Evolutionary conservation across 2,329 filamentous ascomycete species (phyloP), one percentile per base, ranked within the genome.

Genomic region (Triangularia verruculosa): DNA sequence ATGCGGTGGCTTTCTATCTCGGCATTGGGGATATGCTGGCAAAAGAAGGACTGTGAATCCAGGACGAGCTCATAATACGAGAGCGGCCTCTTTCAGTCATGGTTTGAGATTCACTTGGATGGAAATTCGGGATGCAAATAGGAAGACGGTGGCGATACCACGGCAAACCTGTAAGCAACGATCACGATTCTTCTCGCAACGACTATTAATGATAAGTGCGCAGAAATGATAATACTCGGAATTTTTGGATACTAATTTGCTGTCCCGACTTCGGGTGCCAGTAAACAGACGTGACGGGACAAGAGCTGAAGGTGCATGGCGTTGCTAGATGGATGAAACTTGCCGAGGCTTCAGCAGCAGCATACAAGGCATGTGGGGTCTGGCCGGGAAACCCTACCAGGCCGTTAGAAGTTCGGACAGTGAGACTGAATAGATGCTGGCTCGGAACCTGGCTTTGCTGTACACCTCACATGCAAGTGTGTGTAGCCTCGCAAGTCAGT

Each of bases 1-100:
- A 89, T 70, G 87, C 87, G 2, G 81, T 89, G 63, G 87, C 87
- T 0, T 88, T 89, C 70, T 89, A 89, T 69, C 79, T 89, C 1
- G 85, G 83, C 64, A 85, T 89, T 70, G 83, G 82, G 11, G 84
- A 91, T 70, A 91, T 90, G 88, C 77, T 92, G 57, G 87, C 89
- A 1, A 89, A 87, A 70, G 88, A 91, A 71, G 87, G 85, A 17
- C 68, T 78, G 15, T 79, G 69, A 68, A 25, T 54, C 22, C 11
- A 56, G 1, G 30, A 9, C 15, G 4, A n/a, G n/a, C n/a, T n/a
- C 15, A 15, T 25, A 2, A 17, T 17, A 8, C 34, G n/a, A 17
- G n/a, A n/a, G n/a, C n/a, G n/a, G n/a, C n/a, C n/a, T n/a, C n/a
- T n/a, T n/a, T n/a, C n/a, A n/a, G n/a, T n/a, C n/a, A n/a, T n/a